Percentiles rank a stretch among this genome's conserved stretches.
Conservation (phyloP, 345 rosid species). For the Hibiscus trionum region DNA sequence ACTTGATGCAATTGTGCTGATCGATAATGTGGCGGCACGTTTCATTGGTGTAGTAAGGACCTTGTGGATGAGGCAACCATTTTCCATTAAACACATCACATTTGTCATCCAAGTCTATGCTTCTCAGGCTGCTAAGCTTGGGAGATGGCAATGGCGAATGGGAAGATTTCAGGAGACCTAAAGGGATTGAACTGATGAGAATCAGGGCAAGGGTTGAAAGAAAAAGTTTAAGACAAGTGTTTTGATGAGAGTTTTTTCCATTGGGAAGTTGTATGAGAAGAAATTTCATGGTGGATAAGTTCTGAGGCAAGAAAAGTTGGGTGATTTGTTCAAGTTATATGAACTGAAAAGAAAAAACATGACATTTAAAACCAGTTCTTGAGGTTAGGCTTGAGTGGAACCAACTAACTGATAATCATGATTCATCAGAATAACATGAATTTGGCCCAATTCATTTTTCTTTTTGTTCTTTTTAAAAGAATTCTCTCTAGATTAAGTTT, state of each 20-base stretch:
- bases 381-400: background rate
- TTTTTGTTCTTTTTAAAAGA: background rate
- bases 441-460: background rate
- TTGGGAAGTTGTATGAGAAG: background rate
- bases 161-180: slow-evolving; percentile 8
- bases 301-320: background rate
- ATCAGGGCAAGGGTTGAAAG: background rate
- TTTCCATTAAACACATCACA: slow-evolving; percentile 35
- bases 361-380: background rate
- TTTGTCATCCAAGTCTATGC: slow-evolving; percentile 5
- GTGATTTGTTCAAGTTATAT: background rate
- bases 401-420: background rate
- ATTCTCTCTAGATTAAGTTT: background rate
- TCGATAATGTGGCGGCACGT: slow-evolving; percentile 30
- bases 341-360: background rate
- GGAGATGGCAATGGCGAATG: background rate
- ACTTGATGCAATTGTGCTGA: slow-evolving; percentile 46
- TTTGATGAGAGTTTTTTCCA: slow-evolving; percentile 8
- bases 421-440: background rate
- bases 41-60: slow-evolving; percentile 27
- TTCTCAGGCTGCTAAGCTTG: background rate
- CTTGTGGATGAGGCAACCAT: slow-evolving; percentile 26
- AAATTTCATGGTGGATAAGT: slow-evolving; percentile 21
- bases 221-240: background rate
- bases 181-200: slow-evolving; percentile 18